Evolutionary conservation across 208 protist species (phyloP), one percentile per base, ranked within the genome.

Genomic region (Baffinella frigidus): DNA sequence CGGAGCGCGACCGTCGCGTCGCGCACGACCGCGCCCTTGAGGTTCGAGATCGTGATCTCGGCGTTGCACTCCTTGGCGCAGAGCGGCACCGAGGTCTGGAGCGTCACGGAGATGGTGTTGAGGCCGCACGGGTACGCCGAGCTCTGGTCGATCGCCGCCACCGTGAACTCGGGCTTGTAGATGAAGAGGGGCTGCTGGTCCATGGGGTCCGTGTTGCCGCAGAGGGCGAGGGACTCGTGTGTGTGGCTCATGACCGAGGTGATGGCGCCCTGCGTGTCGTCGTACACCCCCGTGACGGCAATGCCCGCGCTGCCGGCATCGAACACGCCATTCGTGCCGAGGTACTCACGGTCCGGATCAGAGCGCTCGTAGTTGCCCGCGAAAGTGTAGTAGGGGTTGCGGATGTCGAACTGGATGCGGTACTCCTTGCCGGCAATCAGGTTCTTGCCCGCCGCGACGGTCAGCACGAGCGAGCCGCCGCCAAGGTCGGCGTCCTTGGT

Each of bases 131-230:
- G 80, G 24, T 45, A 56, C 20, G 43, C 20, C 24, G 43, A 68
- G 27, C n/a, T 43, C 39, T 87, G 80, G 27, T 39, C 39, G 39
- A 87, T 87, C 30, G 14, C 38, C 20, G 5, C 7, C 33, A 43
- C 33, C n/a, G 48, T 68, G 80, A 87, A 68, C 30, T 45, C 80
- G 0, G 80, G 80, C 39, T 38, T 17, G 27, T 87, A 64, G 48
- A 87, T 87, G 48, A 33, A 87, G 14, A 87, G 39, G 17, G 80
- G 80, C 51, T 11, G n/a, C 4, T 67, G 51, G 71, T 80, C 71
- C 36, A 50, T 14, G 0, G 71, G 7, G 7, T 2, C 20, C 20
- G 71, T 80, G 41, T 48, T 80, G 36, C 71, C 33, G 43, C 71
- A 80, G 0, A 80, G 43, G 1, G 30, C 71, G 27, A 80, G 71